Evolutionary conservation across 768 basidiomycete species (phyloP).

Genomic region (Mycena alexandri): DNA sequence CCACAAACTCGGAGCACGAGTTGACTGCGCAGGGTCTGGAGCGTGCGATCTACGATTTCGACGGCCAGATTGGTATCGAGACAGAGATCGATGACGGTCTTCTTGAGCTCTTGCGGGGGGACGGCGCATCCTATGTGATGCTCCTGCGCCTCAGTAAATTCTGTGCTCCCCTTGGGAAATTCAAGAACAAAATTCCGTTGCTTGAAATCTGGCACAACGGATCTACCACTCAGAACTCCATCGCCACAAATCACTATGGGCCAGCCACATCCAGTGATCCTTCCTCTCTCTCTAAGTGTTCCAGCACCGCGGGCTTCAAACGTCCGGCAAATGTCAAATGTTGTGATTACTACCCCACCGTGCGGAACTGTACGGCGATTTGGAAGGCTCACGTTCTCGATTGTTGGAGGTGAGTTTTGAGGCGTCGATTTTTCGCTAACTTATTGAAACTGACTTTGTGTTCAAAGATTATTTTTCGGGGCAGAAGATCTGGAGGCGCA

Average conservation of each 20-base stretch:
- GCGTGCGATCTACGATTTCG: background rate
- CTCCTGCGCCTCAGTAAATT: conserved; percentile 2
- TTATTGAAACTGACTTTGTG: background rate
- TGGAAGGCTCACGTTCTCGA: conserved; percentile 45
- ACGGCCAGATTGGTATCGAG: background rate
- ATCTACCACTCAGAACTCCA: conserved; percentile 24
- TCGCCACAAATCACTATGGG: conserved; percentile 32
- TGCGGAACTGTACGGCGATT: background rate
- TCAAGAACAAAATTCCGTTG: conserved; percentile 6
- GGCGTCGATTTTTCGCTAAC: background rate
- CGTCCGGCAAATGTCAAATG: conserved; percentile 24
- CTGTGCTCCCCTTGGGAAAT: background rate
- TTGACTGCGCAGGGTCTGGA: conserved; percentile 5
- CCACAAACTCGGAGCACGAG: background rate
- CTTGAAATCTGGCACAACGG: conserved; percentile 36
- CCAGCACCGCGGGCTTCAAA: conserved; percentile 18
- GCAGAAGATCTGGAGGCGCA: background rate
- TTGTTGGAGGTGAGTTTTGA: conserved; percentile 48
- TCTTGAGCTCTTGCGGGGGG: background rate
- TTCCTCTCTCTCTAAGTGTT: conserved; percentile 30
- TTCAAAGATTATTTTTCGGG: background rate
- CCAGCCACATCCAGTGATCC: conserved; percentile 26
- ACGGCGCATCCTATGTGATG: conserved; percentile 8
- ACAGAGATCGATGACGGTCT: background rate
- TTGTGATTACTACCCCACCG: conserved; percentile 27